Percentiles rank a stretch among this genome's conserved stretches.
Conservation (phyloP, 208 protist genomes). For the Endotrypanum monterogeii region DNA sequence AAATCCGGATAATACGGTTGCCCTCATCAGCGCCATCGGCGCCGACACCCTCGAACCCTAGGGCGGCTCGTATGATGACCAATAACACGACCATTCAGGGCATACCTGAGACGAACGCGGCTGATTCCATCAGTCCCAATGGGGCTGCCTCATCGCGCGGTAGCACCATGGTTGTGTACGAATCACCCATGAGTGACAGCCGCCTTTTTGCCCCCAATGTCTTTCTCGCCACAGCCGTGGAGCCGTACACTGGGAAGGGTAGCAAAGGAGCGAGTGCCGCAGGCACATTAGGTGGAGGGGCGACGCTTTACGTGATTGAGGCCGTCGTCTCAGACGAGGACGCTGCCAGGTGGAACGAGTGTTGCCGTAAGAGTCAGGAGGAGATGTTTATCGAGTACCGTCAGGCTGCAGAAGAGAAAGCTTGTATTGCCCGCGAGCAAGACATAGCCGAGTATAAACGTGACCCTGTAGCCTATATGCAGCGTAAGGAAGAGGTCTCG, state of each 20-base stretch:
- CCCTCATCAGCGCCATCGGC: background rate
- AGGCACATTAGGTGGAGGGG: background rate
- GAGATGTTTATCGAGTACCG: slow-evolving; percentile 36
- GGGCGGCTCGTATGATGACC: background rate
- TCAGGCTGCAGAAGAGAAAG: slow-evolving; percentile 31
- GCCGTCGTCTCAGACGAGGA: slow-evolving; percentile 45
- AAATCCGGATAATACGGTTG: slow-evolving; percentile 37
- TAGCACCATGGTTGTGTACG: slow-evolving; percentile 25
- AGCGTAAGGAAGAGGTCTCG: slow-evolving; percentile 35
- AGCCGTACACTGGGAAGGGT: slow-evolving; percentile 4
- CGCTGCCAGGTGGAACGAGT: slow-evolving; percentile 56
- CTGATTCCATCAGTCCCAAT: background rate
- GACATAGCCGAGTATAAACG: slow-evolving; percentile 41
- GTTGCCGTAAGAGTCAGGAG: slow-evolving; percentile 58
- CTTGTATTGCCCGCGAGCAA: slow-evolving; percentile 16
- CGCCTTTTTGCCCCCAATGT: slow-evolving; percentile 65
- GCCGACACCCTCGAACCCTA: background rate
- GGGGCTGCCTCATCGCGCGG: background rate
- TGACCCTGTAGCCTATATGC: slow-evolving; percentile 47
- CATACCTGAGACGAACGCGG: background rate
- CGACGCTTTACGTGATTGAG: slow-evolving; percentile 55
- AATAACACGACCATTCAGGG: background rate
- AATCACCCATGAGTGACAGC: slow-evolving; percentile 5
- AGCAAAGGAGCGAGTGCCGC: slow-evolving; percentile 11
- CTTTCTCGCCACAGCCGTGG: slow-evolving; percentile 25